A percentile compares a stretch with the other conserved stretches of the same genome.
These are phyloP conservation scores for Posidonia oceanica DNA, from an alignment of 116 monocot species.

Conservation along the genomic window DNA sequence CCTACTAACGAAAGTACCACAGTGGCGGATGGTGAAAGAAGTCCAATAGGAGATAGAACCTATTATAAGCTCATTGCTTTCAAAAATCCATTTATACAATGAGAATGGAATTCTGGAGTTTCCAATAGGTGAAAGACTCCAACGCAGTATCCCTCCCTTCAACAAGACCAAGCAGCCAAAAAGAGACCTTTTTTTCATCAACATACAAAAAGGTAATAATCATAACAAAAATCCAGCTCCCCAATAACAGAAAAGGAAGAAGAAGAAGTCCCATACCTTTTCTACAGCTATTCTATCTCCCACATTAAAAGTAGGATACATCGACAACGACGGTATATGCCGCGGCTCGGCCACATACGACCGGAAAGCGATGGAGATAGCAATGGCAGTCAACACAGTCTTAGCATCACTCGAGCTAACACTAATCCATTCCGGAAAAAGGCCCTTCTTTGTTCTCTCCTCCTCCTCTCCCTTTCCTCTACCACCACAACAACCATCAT, in stretches of 20 bases:
- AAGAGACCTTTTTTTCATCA: no score
- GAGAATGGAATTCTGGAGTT: no score
- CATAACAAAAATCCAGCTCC: background rate
- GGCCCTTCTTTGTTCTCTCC: constrained; percentile 33
- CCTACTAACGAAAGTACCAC: no score
- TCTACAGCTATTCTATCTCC: constrained; percentile 93
- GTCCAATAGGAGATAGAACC: no score
- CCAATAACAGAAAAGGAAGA: background rate
- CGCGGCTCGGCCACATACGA: constrained; percentile 86
- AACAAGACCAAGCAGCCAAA: no score
- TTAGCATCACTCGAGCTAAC: constrained; percentile 61
- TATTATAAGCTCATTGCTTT: no score
- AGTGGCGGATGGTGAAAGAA: no score
- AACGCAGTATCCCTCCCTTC: no score
- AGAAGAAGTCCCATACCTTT: constrained; percentile 34
- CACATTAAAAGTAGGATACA: constrained; percentile 97
- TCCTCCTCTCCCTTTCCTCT: constrained; percentile 28
- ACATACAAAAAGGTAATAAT: background rate
- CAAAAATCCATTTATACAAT: no score
- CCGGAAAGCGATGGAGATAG: constrained; percentile 74
- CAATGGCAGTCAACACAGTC: constrained; percentile 72
- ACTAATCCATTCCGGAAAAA: constrained; percentile 71
- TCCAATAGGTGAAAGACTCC: no score
- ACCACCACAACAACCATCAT: constrained; percentile 22
- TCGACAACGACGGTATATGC: constrained; percentile 86